These are phyloP conservation scores for Capniomyces stellatus DNA, from an alignment of 371 early-diverging fungal species.

Conservation along the genomic window DNA sequence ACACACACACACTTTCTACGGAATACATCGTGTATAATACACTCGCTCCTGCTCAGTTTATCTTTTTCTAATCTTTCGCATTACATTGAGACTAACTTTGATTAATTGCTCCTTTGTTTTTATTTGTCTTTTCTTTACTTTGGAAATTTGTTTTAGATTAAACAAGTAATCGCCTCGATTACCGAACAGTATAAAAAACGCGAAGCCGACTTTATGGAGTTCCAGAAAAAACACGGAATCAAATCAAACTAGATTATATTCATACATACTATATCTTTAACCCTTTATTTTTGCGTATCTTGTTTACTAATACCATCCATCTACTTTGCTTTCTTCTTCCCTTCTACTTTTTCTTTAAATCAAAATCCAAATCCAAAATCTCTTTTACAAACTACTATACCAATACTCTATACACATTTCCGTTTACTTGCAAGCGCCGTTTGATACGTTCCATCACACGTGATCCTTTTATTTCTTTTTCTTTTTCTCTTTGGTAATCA, in stretches of 20 bases:
- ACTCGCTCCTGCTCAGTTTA: neutral
- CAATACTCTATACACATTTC: no score
- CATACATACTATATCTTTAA: neutral
- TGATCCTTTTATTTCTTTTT: no score
- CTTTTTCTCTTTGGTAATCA: no score
- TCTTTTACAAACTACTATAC: no score
- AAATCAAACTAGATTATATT: neutral
- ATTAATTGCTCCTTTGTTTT: neutral
- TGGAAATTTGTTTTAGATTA: neutral
- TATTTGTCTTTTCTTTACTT: neutral
- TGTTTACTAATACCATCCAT: neutral
- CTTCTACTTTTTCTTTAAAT: neutral
- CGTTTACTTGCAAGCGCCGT: no score
- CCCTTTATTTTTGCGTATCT: neutral
- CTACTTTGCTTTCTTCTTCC: neutral
- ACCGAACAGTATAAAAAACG: conserved; percentile 72
- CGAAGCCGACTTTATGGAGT: conserved; percentile 72
- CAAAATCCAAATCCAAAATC: neutral
- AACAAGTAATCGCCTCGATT: conserved; percentile 44
- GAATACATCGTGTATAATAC: no score
- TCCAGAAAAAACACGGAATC: conserved; percentile 65
- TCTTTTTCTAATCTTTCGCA: conserved; percentile 25
- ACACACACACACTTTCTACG: no score
- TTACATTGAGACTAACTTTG: neutral
- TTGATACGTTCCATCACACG: no score